Evolutionary conservation across 345 rosid genomes (phyloP), one percentile per base, ranked within the genome.

Genomic region (Erodium maritimum): DNA sequence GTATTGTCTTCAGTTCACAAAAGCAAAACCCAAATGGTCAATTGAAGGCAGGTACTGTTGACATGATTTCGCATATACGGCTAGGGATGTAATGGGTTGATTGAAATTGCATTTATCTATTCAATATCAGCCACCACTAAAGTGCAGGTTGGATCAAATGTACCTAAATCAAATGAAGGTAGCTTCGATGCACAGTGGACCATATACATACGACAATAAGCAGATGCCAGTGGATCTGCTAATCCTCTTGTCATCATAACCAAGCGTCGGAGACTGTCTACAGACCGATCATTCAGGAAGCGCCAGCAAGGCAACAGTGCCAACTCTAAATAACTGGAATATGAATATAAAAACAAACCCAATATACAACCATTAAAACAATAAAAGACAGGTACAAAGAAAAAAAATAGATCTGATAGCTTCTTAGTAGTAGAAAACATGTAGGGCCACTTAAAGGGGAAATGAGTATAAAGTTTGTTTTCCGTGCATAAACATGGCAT

Each of bases 261-360:
- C 61, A 91, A 65, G 52, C 91, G 90, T 61, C 76, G 81, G 66
- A 85, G 71, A 74, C 72, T 69, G 52, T 82, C 80, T 20, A 25
- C 21, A 37, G 90, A 91, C 57, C 64, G 78, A 63, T 80, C 71
- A 33, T 64, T 54, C 73, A 91, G 82, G 75, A 85, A 91, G 50
- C 77, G 79, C 95, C 96, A 85, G 60, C 96, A 91, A 63, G 95
- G 97, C 70, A 88, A 78, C 52, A 91, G 72, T 23, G 97, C 90
- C 69, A 81, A 69, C 78, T 91, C 97, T 79, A 91, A 72, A 68
- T 91, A 91, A 72, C 97, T 88, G 77, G 61, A 67, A 69, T 17
- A 25, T 58, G 54, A 66, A 61, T 4, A 23, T 20, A 55, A 53
- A 65, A 46, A 19, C 52, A 60, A 59, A 61, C 19, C 45, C 60